Conservation (phyloP, 352 stramenopile species). For the Globisporangium uncinulatum region DNA sequence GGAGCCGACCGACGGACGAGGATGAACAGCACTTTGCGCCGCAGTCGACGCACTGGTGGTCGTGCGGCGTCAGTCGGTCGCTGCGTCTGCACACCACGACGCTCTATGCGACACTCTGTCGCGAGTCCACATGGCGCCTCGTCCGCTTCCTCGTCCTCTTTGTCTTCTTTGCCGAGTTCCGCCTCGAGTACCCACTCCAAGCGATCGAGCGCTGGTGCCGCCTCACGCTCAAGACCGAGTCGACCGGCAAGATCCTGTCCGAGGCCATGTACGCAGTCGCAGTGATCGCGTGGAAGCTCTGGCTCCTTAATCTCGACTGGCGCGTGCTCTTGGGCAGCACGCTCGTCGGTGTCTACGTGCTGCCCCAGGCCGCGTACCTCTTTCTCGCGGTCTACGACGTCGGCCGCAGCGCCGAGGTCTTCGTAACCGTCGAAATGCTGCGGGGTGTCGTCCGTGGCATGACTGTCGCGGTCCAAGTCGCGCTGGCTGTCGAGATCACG, state of each 20-base stretch:
- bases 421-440: conserved; percentile 30
- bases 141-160: conserved; percentile 57
- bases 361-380: conserved; percentile 35
- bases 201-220: conserved; percentile 37
- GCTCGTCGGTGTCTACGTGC: conserved; percentile 29
- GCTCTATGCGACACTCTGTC: conserved; percentile 24
- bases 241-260: conserved; percentile 39
- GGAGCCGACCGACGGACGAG: background rate
- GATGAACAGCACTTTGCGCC: background rate
- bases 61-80: background rate
- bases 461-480: conserved; percentile 32
- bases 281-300: conserved; percentile 39
- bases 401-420: conserved; percentile 25
- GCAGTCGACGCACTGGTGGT: background rate
- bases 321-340: conserved; percentile 18
- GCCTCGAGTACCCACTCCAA: conserved; percentile 37
- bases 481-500: conserved; percentile 44
- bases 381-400: conserved; percentile 23
- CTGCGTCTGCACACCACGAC: conserved; percentile 11
- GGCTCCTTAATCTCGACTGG: conserved; percentile 41
- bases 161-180: conserved; percentile 56
- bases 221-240: conserved; percentile 32
- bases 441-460: conserved; percentile 30
- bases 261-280: conserved; percentile 38
- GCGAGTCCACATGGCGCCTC: conserved; percentile 33